These are phyloP conservation scores for Protea cynaroides DNA, from an alignment of 164 flowering plant genomes.

Conservation along the genomic window DNA sequence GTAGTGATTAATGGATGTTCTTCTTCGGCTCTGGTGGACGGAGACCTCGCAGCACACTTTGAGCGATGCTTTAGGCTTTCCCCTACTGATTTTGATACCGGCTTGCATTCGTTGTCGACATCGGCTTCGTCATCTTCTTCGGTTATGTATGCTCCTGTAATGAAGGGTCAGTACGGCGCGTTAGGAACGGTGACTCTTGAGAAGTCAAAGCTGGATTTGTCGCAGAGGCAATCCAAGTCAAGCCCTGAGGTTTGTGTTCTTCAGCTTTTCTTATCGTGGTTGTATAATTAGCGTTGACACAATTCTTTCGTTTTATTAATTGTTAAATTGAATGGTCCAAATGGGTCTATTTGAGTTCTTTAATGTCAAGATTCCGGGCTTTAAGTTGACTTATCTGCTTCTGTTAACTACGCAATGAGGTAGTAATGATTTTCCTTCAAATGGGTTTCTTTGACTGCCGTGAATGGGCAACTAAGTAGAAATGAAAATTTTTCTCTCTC, in stretches of 20 bases:
- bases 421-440: too few relatives aligned
- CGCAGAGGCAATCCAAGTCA: slow-evolving; percentile 46
- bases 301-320: neutral
- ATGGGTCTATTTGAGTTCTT: neutral
- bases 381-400: too few relatives aligned
- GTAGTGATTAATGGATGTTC: slow-evolving; percentile 12
- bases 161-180: slow-evolving; percentile 68
- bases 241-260: slow-evolving; percentile 56
- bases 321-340: neutral
- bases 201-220: slow-evolving; percentile 73
- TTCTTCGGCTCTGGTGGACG: slow-evolving; percentile 36
- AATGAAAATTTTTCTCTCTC: too few relatives aligned
- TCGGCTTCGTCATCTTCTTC: slow-evolving; percentile 11
- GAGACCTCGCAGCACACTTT: slow-evolving; percentile 34
- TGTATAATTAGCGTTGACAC: neutral
- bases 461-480: too few relatives aligned
- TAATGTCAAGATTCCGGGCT: too few relatives aligned
- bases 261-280: neutral
- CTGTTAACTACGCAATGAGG: too few relatives aligned
- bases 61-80: slow-evolving; percentile 55
- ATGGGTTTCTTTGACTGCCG: too few relatives aligned
- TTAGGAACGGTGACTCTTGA: slow-evolving; percentile 71
- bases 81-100: slow-evolving; percentile 12
- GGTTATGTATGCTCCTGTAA: slow-evolving; percentile 31
- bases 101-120: slow-evolving; percentile 16